phyloP scores from a whole-genome alignment of 345 rosid species.

The Erucastrum elatum region DNA sequence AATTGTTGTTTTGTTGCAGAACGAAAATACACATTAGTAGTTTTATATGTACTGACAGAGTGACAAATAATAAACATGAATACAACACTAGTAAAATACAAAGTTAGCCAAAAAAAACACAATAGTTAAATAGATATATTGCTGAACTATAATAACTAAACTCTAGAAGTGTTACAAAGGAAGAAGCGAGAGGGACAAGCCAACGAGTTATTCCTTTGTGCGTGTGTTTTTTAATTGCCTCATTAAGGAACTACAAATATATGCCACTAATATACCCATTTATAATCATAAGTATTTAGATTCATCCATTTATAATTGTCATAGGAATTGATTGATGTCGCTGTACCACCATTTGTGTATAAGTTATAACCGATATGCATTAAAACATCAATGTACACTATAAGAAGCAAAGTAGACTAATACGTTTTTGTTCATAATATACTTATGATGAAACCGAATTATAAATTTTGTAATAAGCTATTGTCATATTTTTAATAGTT shows the following conservation, averaged over 20 bases:
- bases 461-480: not conserved
- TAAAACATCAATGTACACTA: not conserved
- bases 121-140: not conserved
- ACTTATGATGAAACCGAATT: not conserved
- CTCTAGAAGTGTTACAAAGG: not conserved
- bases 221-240: not conserved
- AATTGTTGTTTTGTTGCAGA: not conserved
- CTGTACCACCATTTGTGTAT: not conserved
- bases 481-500: not conserved
- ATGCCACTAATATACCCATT: not conserved
- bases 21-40: not conserved
- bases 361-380: not conserved
- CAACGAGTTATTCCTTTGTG: conserved; percentile 1
- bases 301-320: not conserved
- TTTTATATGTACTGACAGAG: not conserved
- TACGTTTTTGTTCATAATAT: not conserved
- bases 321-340: conserved; percentile 4
- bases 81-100: not conserved
- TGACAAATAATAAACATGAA: not conserved
- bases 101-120: no score
- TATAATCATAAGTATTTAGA: not conserved
- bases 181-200: conserved; percentile 8
- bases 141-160: not conserved
- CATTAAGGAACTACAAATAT: not conserved
- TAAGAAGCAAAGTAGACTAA: not conserved